These are phyloP conservation scores for Solanum commersonii DNA, from an alignment of 257 asterid species.

Conservation along the genomic window DNA sequence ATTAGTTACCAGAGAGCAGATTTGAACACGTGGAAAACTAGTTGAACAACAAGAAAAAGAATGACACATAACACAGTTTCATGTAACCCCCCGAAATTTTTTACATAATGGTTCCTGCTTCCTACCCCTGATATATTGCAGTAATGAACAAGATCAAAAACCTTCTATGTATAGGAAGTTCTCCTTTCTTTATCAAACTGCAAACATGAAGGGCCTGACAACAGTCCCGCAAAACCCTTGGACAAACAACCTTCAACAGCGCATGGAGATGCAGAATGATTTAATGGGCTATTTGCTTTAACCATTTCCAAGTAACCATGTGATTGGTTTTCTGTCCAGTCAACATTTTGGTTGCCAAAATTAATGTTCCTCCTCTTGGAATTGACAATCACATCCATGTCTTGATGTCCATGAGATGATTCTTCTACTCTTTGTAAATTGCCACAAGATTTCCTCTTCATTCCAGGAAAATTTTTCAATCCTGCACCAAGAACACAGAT, in stretches of 20 bases:
- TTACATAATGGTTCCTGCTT: background rate
- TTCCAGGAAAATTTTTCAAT: constrained; percentile 44
- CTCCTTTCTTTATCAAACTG: constrained; percentile 34
- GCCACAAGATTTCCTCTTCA: constrained; percentile 58
- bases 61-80: background rate
- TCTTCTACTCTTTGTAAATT: constrained; percentile 22
- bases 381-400: constrained; percentile 7
- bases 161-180: constrained; percentile 28
- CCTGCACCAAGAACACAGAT: constrained; percentile 27
- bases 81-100: background rate
- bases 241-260: constrained; percentile 78
- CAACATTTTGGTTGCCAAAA: constrained; percentile 7
- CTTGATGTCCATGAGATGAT: constrained; percentile 6
- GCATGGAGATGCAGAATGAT: constrained; percentile 39
- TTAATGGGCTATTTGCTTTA: constrained; percentile 21
- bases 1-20: background rate
- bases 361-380: constrained; percentile 32
- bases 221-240: constrained; percentile 68
- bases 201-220: constrained; percentile 46
- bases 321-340: constrained; percentile 16
- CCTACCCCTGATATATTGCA: background rate
- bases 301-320: constrained; percentile 18
- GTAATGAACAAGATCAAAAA: background rate
- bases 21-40: background rate
- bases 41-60: background rate